These are phyloP conservation scores for Neonectria hederae DNA, from an alignment of 2,329 filamentous ascomycete species.

Conservation along the genomic window DNA sequence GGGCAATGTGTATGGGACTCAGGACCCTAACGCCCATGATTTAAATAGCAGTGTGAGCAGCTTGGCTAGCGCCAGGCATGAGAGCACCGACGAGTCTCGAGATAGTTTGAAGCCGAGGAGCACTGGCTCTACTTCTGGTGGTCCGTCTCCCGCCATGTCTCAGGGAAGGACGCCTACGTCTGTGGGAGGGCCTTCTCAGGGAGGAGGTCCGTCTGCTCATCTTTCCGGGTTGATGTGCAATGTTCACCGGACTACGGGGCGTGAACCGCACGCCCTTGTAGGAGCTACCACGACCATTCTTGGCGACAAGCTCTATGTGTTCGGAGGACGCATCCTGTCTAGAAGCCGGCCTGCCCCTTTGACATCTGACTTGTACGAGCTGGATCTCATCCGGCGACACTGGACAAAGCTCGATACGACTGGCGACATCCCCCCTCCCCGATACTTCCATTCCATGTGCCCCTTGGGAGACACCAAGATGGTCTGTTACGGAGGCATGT, in stretches of 20 bases:
- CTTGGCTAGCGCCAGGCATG: slow-evolving; percentile 54
- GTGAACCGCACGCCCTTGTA: slow-evolving; percentile 89
- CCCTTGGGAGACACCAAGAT: slow-evolving; percentile 93
- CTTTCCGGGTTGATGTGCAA: slow-evolving; percentile 75
- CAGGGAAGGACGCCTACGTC: slow-evolving; percentile 46
- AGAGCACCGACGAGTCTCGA: slow-evolving; percentile 54
- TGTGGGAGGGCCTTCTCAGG: slow-evolving; percentile 55
- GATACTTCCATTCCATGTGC: slow-evolving; percentile 98
- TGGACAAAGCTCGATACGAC: slow-evolving; percentile 89
- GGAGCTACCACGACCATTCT: slow-evolving; percentile 95
- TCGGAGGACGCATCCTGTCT: slow-evolving; percentile 89
- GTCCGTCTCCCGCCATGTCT: slow-evolving; percentile 63
- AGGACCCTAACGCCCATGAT: slow-evolving; percentile 48
- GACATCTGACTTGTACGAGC: slow-evolving; percentile 90
- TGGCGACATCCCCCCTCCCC: slow-evolving; percentile 87
- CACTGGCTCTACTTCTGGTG: slow-evolving; percentile 64
- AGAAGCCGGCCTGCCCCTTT: slow-evolving; percentile 81
- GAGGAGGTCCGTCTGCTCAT: slow-evolving; percentile 62
- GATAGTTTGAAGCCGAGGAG: slow-evolving; percentile 59
- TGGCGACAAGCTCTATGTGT: slow-evolving; percentile 96
- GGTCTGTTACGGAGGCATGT: slow-evolving; percentile 99
- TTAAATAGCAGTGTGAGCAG: slow-evolving; percentile 59
- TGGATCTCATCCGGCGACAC: slow-evolving; percentile 89
- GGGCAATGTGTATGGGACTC: slow-evolving; percentile 50
- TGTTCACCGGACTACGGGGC: slow-evolving; percentile 86